A percentile compares a stretch with the other conserved stretches of the same genome.
Conservation (phyloP, 2,329 filamentous ascomycete genomes). For the Penicillium janthinellum region DNA sequence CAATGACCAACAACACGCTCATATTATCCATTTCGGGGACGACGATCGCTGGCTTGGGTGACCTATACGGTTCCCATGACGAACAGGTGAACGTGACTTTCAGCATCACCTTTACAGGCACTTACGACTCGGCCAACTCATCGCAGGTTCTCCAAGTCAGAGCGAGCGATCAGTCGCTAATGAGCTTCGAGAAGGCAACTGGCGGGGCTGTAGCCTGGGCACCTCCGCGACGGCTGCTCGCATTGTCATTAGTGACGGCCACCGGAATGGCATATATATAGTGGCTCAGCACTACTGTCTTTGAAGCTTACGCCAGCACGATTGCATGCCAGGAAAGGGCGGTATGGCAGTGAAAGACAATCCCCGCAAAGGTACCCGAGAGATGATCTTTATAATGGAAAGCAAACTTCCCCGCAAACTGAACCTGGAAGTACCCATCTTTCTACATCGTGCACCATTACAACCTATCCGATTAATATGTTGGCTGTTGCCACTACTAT, state of each 20-base stretch:
- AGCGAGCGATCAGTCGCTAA: conserved; percentile 6
- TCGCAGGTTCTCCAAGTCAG: conserved; percentile 9
- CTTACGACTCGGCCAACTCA: conserved; percentile 6
- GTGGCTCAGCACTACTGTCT: background rate
- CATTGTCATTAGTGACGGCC: background rate
- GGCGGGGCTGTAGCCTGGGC: background rate
- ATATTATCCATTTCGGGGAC: conserved; percentile 6
- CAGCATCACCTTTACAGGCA: conserved; percentile 5
- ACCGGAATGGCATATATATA: background rate
- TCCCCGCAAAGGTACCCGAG: background rate
- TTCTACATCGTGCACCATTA: conserved; percentile 1
- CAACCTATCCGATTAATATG: too few relatives aligned
- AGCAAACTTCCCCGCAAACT: background rate
- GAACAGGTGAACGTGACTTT: conserved; percentile 12
- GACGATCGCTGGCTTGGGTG: conserved; percentile 2
- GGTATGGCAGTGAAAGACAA: background rate
- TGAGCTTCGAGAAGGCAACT: conserved; percentile 7
- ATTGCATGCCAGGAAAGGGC: background rate
- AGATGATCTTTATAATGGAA: background rate
- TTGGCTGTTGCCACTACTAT: background rate
- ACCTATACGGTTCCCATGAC: background rate
- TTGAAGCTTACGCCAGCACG: background rate
- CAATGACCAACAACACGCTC: conserved; percentile 13
- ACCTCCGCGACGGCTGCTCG: background rate
- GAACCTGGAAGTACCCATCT: background rate